Evolutionary conservation across 1,284 basidiomycete species (phyloP).

Genomic region (Irpex rosettiformis): DNA sequence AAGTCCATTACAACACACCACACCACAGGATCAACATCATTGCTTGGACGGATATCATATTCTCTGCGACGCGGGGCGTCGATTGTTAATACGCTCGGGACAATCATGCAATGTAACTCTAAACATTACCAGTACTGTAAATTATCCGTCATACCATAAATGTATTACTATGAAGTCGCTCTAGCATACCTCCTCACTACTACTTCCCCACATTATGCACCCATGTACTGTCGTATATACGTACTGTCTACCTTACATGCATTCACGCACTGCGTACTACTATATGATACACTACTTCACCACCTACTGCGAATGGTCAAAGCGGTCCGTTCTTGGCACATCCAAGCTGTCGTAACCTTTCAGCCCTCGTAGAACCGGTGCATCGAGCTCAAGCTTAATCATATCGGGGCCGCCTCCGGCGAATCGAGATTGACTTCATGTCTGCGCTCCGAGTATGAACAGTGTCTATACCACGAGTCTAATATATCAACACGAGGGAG

Average conservation of each 20-base stretch:
- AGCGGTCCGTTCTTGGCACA: neutral
- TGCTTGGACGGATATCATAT: neutral
- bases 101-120: neutral
- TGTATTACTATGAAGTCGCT: neutral
- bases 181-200: neutral
- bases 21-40: neutral
- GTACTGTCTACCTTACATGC: neutral
- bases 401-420: neutral
- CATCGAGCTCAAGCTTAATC: neutral
- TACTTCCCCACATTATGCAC: neutral
- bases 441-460: neutral
- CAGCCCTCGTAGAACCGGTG: neutral
- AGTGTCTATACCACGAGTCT: neutral
- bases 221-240: neutral
- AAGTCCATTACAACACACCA: neutral
- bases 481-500: conserved; percentile 4
- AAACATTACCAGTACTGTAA: neutral
- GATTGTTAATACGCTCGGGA: neutral
- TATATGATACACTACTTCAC: neutral
- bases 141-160: conserved; percentile 1
- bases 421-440: neutral
- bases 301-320: neutral
- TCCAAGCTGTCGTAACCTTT: conserved; percentile 1
- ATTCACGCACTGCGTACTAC: neutral
- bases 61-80: conserved; percentile 1